Conservation (phyloP, 305 asterid genomes). For the Solanum hybrid region DNA sequence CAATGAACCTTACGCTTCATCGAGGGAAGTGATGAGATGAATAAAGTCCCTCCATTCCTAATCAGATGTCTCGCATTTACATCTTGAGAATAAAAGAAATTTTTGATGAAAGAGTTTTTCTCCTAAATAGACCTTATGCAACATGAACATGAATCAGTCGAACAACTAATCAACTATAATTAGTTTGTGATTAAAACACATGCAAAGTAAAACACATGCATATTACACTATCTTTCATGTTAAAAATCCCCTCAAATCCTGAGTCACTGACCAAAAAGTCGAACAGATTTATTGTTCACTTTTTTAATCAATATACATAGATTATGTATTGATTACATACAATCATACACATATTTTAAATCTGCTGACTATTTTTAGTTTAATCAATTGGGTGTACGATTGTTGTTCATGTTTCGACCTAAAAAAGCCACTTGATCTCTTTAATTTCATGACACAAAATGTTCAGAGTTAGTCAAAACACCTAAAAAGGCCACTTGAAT, state of each 20-base stretch:
- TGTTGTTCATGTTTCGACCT: background rate
- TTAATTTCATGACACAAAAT: background rate
- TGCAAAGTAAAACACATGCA: background rate
- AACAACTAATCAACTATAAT: background rate
- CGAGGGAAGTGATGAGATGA: background rate
- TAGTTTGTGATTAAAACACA: background rate
- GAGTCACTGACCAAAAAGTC: background rate
- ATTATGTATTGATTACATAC: fast-evolving
- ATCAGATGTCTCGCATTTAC: background rate
- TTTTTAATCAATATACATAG: background rate
- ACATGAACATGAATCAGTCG: background rate
- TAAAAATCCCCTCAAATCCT: background rate
- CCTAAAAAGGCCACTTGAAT: background rate
- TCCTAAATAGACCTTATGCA: background rate
- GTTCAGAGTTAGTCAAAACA: background rate
- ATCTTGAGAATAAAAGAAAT: background rate
- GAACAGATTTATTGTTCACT: fast-evolving
- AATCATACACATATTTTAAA: fast-evolving
- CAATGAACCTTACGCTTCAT: background rate
- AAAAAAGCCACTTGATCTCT: background rate
- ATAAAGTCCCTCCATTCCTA: background rate
- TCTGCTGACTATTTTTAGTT: background rate
- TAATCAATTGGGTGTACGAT: background rate
- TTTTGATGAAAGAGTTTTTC: background rate
- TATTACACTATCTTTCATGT: background rate